Evolutionary conservation across 1,139 yeast species (phyloP), one percentile per base, ranked within the genome.

Genomic region (Zhuliangozyma parablackwelliae): DNA sequence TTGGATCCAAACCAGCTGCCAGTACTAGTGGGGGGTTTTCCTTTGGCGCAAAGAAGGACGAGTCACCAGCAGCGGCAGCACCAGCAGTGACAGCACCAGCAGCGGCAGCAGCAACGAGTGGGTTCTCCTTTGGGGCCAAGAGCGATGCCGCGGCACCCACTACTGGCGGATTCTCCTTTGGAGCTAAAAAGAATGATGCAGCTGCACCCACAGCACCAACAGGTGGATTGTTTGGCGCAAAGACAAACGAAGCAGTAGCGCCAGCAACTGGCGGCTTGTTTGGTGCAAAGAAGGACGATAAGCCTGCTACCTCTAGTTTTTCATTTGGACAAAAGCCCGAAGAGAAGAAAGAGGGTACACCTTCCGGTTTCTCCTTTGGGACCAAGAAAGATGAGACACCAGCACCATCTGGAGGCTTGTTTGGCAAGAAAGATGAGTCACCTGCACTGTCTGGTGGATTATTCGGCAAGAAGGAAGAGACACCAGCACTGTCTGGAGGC

Each of bases 1-100:
- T 64, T 45, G 59, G 63, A 32, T 36, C 57, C 21, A 57, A 54
- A 34, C 53, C 62, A 3, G 16, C 16, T 16, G 52, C 46, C 10
- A 56, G 39, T 3, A 27, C 35, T 12, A n/a, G 29, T 16, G 26
- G 49, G 16, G 45, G 50, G 41, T 27, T 49, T 12, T 41, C 50
- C 29, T 51, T 30, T 29, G 41, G 64, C 13, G 44, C 53, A 33
- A 47, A 40, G 36, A 49, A 51, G 30, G 51, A 50, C 16, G 51
- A 48, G n/a, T 46, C 37, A 10, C 40, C 42, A 21, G 45, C 53
- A 4, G 46, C 23, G 35, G 6, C 10, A 23, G 24, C 51, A 10
- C 52, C 42, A 12, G 30, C 32, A 21, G 42, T 47, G 55, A 46
- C 23, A 34, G 10, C 24, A 23, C 6, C 51, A 10, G 51, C 42